Conservation (phyloP, 768 basidiomycete genomes). For the Phlebiopsis gigantea region DNA sequence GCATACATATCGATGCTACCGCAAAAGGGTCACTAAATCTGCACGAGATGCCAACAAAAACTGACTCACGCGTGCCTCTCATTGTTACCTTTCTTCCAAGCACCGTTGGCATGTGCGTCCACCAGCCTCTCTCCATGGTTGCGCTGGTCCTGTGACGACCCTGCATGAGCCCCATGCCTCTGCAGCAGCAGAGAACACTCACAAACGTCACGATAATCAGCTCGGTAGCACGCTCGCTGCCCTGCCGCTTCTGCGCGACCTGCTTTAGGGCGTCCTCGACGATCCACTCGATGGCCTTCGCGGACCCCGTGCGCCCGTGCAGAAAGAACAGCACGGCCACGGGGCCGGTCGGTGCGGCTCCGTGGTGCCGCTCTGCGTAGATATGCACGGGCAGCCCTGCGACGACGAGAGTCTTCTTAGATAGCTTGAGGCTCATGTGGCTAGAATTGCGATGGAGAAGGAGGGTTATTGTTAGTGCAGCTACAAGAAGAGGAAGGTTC, state of each 20-base stretch:
- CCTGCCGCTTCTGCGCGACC: slow-evolving; percentile 13
- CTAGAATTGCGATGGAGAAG: no score
- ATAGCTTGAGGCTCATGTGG: no score
- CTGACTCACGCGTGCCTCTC: slow-evolving; percentile 37
- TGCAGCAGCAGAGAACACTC: slow-evolving; percentile 14
- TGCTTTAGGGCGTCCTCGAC: slow-evolving; percentile 30
- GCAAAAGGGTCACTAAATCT: not conserved
- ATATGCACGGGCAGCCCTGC: slow-evolving; percentile 27
- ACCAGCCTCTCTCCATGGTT: slow-evolving; percentile 45
- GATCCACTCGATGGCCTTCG: slow-evolving; percentile 27
- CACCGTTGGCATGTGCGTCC: slow-evolving; percentile 32
- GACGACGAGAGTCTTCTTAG: no score
- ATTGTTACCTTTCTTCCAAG: slow-evolving; percentile 32
- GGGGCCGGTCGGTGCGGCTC: slow-evolving; percentile 12
- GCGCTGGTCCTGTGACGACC: slow-evolving; percentile 38
- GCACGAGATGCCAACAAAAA: not conserved
- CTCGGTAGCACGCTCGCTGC: slow-evolving; percentile 31
- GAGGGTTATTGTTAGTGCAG: no score
- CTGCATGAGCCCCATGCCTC: not conserved
- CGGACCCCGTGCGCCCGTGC: slow-evolving; percentile 39
- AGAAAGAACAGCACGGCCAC: slow-evolving; percentile 38
- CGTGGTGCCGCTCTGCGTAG: slow-evolving; percentile 16
- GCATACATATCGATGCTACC: slow-evolving; percentile 43
- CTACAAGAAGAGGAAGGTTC: no score
- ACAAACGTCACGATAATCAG: slow-evolving; percentile 45